Conservation (phyloP, 106 monocot species). For the Phalaenopsis aphrodite region DNA sequence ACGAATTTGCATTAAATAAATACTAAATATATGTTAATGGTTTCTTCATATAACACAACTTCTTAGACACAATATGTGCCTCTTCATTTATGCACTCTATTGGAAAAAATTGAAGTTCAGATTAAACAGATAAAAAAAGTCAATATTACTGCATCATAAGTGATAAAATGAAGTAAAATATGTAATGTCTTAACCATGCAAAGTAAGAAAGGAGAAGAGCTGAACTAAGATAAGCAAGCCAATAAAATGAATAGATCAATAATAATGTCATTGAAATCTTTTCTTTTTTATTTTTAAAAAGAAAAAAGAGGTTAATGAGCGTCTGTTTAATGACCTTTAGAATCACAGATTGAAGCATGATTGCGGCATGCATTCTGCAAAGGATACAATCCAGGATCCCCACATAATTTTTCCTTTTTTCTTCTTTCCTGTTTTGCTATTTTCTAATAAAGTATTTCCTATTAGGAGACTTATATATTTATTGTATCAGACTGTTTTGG, state of each 20-base stretch:
- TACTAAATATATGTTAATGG: background rate
- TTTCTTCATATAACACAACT: background rate
- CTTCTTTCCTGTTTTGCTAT: no score
- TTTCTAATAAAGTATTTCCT: no score
- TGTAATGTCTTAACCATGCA: background rate
- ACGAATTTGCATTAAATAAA: background rate
- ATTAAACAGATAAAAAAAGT: background rate
- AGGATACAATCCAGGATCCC: no score
- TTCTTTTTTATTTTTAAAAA: background rate
- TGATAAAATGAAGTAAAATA: background rate
- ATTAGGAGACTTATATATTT: no score
- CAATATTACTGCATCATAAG: background rate
- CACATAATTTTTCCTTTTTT: no score
- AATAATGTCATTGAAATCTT: background rate
- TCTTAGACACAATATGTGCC: background rate
- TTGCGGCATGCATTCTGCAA: no score
- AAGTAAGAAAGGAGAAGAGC: background rate
- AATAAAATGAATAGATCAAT: no score
- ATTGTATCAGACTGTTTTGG: no score
- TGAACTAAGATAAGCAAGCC: background rate
- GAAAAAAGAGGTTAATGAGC: no score
- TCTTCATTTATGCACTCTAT: background rate
- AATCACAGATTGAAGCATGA: no score
- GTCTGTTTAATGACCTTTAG: no score
- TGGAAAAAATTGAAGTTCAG: background rate